These are phyloP conservation scores for Salix caprea DNA, from an alignment of 345 rosid genomes.

Conservation along the genomic window DNA sequence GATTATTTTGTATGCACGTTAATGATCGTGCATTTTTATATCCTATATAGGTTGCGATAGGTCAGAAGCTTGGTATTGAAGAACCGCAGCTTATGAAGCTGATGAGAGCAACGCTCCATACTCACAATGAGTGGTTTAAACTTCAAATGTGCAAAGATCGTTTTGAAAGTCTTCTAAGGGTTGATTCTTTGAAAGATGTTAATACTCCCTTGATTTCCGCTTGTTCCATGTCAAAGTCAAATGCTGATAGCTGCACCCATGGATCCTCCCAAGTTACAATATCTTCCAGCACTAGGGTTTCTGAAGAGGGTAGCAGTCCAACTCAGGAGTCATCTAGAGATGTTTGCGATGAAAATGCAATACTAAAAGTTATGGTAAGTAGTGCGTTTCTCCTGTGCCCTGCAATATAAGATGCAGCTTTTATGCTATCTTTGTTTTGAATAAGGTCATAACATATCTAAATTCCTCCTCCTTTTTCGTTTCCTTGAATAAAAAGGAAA, in stretches of 20 bases:
- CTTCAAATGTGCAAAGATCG: conserved; percentile 73
- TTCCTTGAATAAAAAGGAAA: too few species aligned
- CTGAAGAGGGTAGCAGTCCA: conserved; percentile 79
- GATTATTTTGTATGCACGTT: not conserved
- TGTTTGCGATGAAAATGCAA: conserved; percentile 78
- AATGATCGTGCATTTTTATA: conserved; percentile 41
- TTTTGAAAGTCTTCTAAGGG: conserved; percentile 45
- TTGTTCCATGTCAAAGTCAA: conserved; percentile 50
- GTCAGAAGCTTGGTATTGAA: conserved; percentile 73
- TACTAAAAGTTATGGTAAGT: conserved; percentile 94
- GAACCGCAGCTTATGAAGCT: conserved; percentile 89
- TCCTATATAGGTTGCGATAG: conserved; percentile 59
- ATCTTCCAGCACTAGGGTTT: conserved; percentile 57
- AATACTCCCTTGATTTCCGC: conserved; percentile 45
- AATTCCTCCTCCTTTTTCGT: too few species aligned
- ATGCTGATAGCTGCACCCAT: conserved; percentile 58
- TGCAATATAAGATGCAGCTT: not conserved
- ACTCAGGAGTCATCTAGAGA: conserved; percentile 66
- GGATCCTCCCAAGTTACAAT: conserved; percentile 73
- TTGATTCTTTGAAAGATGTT: conserved; percentile 63
- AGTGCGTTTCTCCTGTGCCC: not conserved
- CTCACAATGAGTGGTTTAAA: conserved; percentile 87
- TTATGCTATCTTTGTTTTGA: not conserved
- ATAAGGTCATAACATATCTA: not conserved
- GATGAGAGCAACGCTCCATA: conserved; percentile 81